Percentiles rank a stretch among this genome's conserved stretches.
These are phyloP conservation scores for Pleurostoma richardsiae DNA, from an alignment of 2,329 filamentous ascomycete genomes.

Conservation along the genomic window DNA sequence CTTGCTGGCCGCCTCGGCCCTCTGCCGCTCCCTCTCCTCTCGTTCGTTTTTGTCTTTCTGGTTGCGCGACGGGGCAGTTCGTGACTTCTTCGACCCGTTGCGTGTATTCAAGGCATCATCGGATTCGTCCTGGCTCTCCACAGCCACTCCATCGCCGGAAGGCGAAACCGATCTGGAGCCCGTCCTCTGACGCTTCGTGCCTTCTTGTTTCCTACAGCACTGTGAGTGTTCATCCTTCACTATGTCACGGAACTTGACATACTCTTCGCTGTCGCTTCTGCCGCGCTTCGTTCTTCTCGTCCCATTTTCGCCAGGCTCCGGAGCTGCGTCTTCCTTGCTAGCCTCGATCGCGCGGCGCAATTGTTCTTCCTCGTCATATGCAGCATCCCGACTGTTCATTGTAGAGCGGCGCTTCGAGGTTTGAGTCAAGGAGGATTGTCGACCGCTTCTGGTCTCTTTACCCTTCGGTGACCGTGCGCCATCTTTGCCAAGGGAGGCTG, in stretches of 20 bases:
- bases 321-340: constrained; percentile 74
- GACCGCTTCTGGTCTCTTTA: constrained; percentile 51
- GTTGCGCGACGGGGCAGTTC: constrained; percentile 47
- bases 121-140: constrained; percentile 55
- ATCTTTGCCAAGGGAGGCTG: constrained; percentile 62
- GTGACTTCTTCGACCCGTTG: constrained; percentile 54
- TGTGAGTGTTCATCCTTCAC: constrained; percentile 15
- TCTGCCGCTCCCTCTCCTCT: constrained; percentile 70
- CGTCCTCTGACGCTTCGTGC: constrained; percentile 78
- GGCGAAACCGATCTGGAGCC: constrained; percentile 68
- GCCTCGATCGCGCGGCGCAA: constrained; percentile 87
- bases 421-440: constrained; percentile 43
- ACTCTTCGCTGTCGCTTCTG: constrained; percentile 93
- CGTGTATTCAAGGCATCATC: constrained; percentile 60
- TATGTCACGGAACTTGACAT: constrained; percentile 32
- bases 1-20: constrained; percentile 70
- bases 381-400: constrained; percentile 94
- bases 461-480: constrained; percentile 47
- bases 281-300: constrained; percentile 72
- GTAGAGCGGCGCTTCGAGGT: constrained; percentile 84
- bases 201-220: constrained; percentile 58
- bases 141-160: constrained; percentile 39
- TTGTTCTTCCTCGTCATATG: constrained; percentile 92
- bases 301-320: constrained; percentile 45
- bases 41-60: constrained; percentile 61